Evolutionary conservation across 495 filamentous ascomycete species (phyloP), one percentile per base, ranked within the genome.

Genomic region (Xylaria scruposa): DNA sequence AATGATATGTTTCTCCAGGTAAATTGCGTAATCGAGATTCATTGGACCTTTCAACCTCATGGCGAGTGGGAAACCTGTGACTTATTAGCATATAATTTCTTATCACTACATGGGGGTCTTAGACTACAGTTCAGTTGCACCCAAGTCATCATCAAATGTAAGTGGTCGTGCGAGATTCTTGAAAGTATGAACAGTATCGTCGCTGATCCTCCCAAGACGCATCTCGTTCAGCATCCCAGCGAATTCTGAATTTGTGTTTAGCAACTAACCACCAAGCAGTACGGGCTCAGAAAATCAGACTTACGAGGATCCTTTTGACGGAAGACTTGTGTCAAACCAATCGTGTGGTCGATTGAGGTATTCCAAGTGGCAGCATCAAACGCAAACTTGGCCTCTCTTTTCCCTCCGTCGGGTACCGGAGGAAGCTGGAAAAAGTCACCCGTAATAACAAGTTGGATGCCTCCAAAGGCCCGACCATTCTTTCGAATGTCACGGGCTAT

Each of bases 371-470:
- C 89, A 9, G 95, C 95, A 72, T 97, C 92, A 76, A 99, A 99
- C 1, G 94, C 91, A 79, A 99, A 99, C 78, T 93, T 97, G 53
- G 90, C 87, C 17, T 90, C 85, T 44, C 89, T 90, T 64, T 87
- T 85, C 26, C 81, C 80, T 53, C 75, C 79, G 26, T 85, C 97
- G 5, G 96, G 94, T 2, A 99, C 96, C 2, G 96, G 96, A 5
- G 96, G 96, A 17, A 99, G 80, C 81, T 99, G 96, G 80, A 98
- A 99, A 81, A 98, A 99, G 78, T 99, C 96, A 3, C 96, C 96
- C 0, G 97, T 98, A 60, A 99, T 93, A 53, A 99, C 88, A 40
- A 99, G 87, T 77, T 99, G 96, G 59, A 99, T 98, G 8, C 97
- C 96, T 64, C 96, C 96, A 83, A 97, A 99, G 0, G 97, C 91